Evolutionary conservation across 495 filamentous ascomycete genomes (phyloP), one percentile per base, ranked within the genome.

Genomic region (Pyrenula massariospora): DNA sequence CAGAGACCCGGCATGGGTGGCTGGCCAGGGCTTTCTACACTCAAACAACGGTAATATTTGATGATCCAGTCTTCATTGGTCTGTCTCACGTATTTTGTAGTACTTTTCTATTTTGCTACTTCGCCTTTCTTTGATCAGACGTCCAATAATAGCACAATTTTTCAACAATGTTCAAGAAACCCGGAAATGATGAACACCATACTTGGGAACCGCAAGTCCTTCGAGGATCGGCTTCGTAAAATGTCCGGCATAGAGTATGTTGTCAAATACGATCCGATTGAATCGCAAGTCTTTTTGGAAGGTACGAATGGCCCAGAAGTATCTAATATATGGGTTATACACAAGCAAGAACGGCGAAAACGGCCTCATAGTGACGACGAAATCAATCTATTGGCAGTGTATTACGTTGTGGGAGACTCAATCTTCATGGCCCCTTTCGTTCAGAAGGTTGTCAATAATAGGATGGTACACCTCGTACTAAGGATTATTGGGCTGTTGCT

Each of bases 51-150:
- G 65, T 63, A 59, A 31, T 48, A 11, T 24, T 24, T 23, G 23
- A 10, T 19, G 8, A n/a, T 12, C 31, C 1, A 25, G 11, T 22
- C 31, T 52, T 12, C 36, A 31, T 24, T 55, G 11, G 19, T 5
- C 8, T 50, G 12, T 50, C 31, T 15, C 50, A 3, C 53, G 59
- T 12, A 50, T 50, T 22, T 21, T 56, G 36, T 50, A 75, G 84
- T 96, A 24, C 85, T 94, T 52, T 89, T 84, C 70, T 98, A 98
- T 69, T 96, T 98, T 66, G 80, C 83, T 52, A 71, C 86, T 59
- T 95, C 89, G 1, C 89, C 90, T 0, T 98, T 96, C 75, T 97
- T 88, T 68, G 93, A 98, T 64, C 74, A 72, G 22, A 90, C 84
- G 10, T 91, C 89, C 31, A 96, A 95, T 70, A 97, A 97, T 68